phyloP scores from a whole-genome alignment of 129 eudicot species.

The Flaveria sonorensis region DNA sequence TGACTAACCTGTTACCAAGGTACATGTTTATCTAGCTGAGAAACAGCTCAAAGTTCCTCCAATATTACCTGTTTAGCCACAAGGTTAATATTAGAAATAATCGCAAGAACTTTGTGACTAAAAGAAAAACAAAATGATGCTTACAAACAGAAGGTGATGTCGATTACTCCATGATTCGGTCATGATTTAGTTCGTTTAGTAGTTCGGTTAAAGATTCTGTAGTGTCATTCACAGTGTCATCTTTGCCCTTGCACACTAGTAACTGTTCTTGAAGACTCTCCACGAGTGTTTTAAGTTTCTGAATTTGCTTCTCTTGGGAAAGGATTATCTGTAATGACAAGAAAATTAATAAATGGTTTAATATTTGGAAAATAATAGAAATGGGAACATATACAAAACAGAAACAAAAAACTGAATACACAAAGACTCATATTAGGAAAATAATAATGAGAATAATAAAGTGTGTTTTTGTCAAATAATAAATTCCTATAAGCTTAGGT shows the following conservation, averaged over 20 bases:
- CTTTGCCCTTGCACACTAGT: conserved; percentile 43
- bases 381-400: not conserved
- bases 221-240: conserved; percentile 36
- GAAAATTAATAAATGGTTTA: conserved; percentile 13
- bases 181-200: conserved; percentile 45
- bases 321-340: conserved; percentile 46
- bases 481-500: not conserved
- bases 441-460: not conserved
- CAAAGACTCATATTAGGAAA: not conserved
- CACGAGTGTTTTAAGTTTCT: conserved; percentile 50
- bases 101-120: not conserved
- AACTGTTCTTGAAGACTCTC: conserved; percentile 51
- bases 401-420: not conserved
- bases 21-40: conserved; percentile 17
- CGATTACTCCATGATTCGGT: conserved; percentile 42
- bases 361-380: not conserved
- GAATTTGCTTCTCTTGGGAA: conserved; percentile 55
- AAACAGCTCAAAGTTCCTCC: conserved; percentile 14
- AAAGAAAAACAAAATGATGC: conserved; percentile 8
- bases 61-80: conserved; percentile 30
- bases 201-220: conserved; percentile 37
- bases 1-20: conserved; percentile 41
- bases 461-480: not conserved
- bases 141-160: conserved; percentile 26
- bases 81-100: conserved; percentile 4